phyloP scores from a whole-genome alignment of 2,329 filamentous ascomycete genomes.

The Graphiopsis chlorocephala region DNA sequence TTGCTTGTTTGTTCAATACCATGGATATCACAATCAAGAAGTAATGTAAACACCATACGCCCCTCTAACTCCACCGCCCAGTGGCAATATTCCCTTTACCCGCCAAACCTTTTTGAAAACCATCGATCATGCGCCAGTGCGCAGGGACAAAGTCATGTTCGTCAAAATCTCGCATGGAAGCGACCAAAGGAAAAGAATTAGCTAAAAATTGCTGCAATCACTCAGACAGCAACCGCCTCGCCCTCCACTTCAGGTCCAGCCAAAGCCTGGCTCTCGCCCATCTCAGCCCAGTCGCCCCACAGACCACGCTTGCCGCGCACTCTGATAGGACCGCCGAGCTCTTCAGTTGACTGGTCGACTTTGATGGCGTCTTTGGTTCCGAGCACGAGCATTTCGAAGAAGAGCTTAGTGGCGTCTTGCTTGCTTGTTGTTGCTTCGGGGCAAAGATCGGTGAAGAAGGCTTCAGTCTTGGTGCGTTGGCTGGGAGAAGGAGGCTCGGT shows the following conservation, averaged over 20 bases:
- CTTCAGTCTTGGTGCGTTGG: constrained; percentile 70
- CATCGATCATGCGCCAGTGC: not conserved
- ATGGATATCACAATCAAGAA: not conserved
- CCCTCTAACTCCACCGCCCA: not conserved
- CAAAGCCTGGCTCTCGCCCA: constrained; percentile 28
- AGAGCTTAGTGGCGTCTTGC: constrained; percentile 97
- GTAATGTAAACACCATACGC: not conserved
- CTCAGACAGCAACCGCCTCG: not conserved
- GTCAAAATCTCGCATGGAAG: not conserved
- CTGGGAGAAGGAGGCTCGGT: constrained; percentile 64
- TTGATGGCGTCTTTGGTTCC: constrained; percentile 98
- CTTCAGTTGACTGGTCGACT: constrained; percentile 71
- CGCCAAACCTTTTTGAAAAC: not conserved
- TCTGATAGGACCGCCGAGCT: constrained; percentile 74
- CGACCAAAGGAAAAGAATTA: not conserved
- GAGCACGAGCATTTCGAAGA: constrained; percentile 93
- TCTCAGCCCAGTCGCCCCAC: constrained; percentile 95
- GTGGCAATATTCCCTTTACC: not conserved
- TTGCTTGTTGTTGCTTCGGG: constrained; percentile 78
- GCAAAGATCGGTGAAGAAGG: constrained; percentile 87
- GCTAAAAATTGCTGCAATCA: not conserved
- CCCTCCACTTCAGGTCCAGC: constrained; percentile 28
- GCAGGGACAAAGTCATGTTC: not conserved
- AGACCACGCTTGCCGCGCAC: constrained; percentile 91
- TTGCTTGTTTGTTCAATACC: not conserved